phyloP scores from a whole-genome alignment of 2,329 filamentous ascomycete species.

The Fusarium sp. region DNA sequence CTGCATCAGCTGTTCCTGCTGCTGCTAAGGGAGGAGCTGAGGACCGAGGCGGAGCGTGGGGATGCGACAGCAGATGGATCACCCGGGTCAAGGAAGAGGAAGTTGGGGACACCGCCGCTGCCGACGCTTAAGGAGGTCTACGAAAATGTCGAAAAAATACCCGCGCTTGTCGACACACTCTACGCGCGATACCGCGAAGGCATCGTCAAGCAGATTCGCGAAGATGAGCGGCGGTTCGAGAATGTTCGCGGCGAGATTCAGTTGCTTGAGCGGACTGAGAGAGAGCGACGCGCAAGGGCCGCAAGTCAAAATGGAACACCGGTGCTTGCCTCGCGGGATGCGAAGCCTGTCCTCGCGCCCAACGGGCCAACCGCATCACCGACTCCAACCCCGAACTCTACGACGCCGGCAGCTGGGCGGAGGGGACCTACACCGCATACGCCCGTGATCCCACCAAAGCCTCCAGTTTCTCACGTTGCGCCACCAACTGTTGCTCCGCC shows the following conservation, averaged over 20 bases:
- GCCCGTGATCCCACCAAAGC: conserved; percentile 52
- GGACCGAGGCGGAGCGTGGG: conserved; percentile 58
- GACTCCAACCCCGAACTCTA: conserved; percentile 27
- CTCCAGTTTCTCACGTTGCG: conserved; percentile 34
- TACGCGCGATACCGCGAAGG: conserved; percentile 80
- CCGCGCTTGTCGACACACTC: conserved; percentile 76
- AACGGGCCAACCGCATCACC: conserved; percentile 42
- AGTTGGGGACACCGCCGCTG: conserved; percentile 73
- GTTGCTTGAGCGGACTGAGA: conserved; percentile 68
- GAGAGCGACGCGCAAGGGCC: conserved; percentile 51
- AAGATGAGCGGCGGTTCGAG: conserved; percentile 77
- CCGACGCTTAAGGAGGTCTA: conserved; percentile 75
- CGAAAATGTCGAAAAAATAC: conserved; percentile 75
- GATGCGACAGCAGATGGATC: conserved; percentile 57
- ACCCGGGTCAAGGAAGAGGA: conserved; percentile 77
- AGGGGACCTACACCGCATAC: conserved; percentile 47
- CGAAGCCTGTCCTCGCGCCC: conserved; percentile 41
- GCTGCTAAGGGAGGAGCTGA: conserved; percentile 80
- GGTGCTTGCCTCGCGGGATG: conserved; percentile 48
- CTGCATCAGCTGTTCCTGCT: conserved; percentile 83
- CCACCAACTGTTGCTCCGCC: conserved; percentile 45
- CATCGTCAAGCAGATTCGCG: conserved; percentile 75
- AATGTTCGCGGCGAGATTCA: conserved; percentile 75
- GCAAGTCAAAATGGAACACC: conserved; percentile 51
- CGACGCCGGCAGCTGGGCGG: conserved; percentile 40